Evolutionary conservation across 2,329 filamentous ascomycete species (phyloP).

Genomic region (Aureobasidium sp.): DNA sequence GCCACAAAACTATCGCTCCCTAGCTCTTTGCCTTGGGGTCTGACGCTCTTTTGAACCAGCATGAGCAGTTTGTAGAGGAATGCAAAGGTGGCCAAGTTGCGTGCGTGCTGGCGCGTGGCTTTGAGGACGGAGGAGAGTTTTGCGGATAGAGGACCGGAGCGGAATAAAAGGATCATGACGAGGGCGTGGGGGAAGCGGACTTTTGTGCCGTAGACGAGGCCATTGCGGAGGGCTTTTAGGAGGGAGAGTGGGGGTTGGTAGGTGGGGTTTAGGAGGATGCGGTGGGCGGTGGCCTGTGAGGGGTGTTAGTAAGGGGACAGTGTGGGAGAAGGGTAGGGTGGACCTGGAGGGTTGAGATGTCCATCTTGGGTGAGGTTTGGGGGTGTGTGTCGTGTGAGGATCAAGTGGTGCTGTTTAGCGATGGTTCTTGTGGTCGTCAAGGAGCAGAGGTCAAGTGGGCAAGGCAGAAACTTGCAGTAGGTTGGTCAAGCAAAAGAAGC

Average conservation of each 20-base stretch:
- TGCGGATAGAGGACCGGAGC: slow-evolving; percentile 70
- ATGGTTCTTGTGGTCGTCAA: not conserved
- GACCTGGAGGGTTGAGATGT: slow-evolving; percentile 6
- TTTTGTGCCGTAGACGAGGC: slow-evolving; percentile 92
- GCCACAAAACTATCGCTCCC: slow-evolving; percentile 78
- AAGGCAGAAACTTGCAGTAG: not conserved
- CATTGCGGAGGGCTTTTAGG: slow-evolving; percentile 91
- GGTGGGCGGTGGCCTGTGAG: slow-evolving; percentile 58
- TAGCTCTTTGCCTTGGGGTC: slow-evolving; percentile 47
- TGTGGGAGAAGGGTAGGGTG: too few relatives aligned
- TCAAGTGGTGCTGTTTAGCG: not conserved
- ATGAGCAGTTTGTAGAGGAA: slow-evolving; percentile 80
- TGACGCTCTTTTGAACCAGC: slow-evolving; percentile 53
- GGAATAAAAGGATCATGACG: slow-evolving; percentile 97
- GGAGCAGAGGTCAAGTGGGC: not conserved
- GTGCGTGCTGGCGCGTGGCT: slow-evolving; percentile 82
- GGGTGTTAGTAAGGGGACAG: not conserved
- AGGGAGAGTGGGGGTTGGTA: slow-evolving; percentile 80
- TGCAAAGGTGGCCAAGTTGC: slow-evolving; percentile 85
- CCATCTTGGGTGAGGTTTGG: not conserved
- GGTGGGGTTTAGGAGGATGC: slow-evolving; percentile 68
- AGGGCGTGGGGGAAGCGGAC: slow-evolving; percentile 96
- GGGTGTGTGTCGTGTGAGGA: not conserved
- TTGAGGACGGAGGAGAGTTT: slow-evolving; percentile 70
- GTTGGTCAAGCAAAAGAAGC: not conserved